Conservation (phyloP, 1,284 basidiomycete species). For the Rhodotorula mucilaginosa region DNA sequence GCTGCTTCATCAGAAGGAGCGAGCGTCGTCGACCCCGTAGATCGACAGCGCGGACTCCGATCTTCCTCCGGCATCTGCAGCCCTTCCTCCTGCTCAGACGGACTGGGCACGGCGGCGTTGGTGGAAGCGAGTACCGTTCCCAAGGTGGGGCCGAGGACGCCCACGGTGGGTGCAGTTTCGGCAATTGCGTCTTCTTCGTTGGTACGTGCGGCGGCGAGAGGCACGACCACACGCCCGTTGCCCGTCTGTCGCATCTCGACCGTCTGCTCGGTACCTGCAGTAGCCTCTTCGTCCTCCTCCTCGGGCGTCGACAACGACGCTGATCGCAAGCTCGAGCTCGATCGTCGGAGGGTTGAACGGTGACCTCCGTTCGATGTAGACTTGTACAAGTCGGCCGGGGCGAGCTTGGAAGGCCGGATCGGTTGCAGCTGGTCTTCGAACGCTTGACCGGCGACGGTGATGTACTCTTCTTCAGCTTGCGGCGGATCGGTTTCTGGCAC, state of each 20-base stretch:
- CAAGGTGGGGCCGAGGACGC: not conserved
- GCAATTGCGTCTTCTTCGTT: constrained; percentile 17
- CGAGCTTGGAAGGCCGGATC: not conserved
- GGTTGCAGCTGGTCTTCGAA: constrained; percentile 7
- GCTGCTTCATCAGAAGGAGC: not conserved
- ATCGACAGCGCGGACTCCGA: not conserved
- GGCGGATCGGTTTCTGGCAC: constrained; percentile 36
- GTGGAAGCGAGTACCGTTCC: not conserved
- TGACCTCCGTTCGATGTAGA: not conserved
- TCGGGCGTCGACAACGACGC: not conserved
- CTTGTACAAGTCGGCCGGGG: constrained; percentile 2
- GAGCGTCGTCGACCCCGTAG: constrained; percentile 1
- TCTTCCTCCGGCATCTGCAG: not conserved
- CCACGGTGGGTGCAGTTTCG: not conserved
- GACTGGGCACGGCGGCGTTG: not conserved
- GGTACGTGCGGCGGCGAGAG: not conserved
- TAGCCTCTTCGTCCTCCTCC: not conserved
- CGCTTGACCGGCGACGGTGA: constrained; percentile 23
- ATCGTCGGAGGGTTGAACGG: no score
- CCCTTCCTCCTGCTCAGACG: no score
- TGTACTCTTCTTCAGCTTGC: constrained; percentile 26
- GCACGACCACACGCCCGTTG: not conserved
- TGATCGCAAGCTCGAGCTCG: not conserved
- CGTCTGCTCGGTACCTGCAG: not conserved
- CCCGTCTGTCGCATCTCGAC: constrained; percentile 15